Conservation (phyloP, 2,329 filamentous ascomycete genomes). For the Huntiella omanensis region DNA sequence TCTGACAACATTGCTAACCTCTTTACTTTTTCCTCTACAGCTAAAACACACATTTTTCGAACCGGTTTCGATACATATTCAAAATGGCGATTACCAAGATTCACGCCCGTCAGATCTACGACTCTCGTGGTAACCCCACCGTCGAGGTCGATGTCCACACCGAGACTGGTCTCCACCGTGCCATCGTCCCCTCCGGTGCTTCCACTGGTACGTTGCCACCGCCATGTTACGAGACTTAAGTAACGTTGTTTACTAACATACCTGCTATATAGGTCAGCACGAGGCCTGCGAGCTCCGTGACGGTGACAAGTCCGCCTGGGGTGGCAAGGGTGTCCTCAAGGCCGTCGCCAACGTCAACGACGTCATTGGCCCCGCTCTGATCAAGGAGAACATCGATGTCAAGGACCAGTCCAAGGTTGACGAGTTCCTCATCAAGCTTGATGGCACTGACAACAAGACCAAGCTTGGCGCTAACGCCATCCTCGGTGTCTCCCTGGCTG, state of each 20-base stretch:
- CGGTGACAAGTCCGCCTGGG: constrained; percentile 73
- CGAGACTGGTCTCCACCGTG: constrained; percentile 80
- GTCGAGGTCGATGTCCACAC: constrained; percentile 91
- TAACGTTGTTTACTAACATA: constrained; percentile 15
- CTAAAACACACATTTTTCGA: constrained; percentile 6
- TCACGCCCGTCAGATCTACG: constrained; percentile 89
- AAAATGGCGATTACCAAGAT: constrained; percentile 84
- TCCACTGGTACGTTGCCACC: constrained; percentile 56
- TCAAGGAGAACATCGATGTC: constrained; percentile 66
- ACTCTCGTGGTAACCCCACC: constrained; percentile 96
- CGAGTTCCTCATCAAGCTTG: constrained; percentile 68
- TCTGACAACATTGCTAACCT: not conserved
- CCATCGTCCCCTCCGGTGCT: constrained; percentile 83
- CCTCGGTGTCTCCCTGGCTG: constrained; percentile 64
- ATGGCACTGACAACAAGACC: constrained; percentile 72
- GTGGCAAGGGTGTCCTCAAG: constrained; percentile 72
- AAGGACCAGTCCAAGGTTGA: constrained; percentile 76
- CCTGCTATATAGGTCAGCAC: constrained; percentile 47
- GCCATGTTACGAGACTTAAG: constrained; percentile 10
- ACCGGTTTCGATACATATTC: constrained; percentile 14
- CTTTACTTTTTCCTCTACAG: not conserved
- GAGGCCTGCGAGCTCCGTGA: constrained; percentile 85
- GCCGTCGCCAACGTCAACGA: constrained; percentile 75
- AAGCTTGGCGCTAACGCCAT: constrained; percentile 81
- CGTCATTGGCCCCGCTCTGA: constrained; percentile 59